A percentile compares a stretch with the other conserved stretches of the same genome.
Conservation (phyloP, 305 asterid genomes). For the Solanum hybrid region DNA sequence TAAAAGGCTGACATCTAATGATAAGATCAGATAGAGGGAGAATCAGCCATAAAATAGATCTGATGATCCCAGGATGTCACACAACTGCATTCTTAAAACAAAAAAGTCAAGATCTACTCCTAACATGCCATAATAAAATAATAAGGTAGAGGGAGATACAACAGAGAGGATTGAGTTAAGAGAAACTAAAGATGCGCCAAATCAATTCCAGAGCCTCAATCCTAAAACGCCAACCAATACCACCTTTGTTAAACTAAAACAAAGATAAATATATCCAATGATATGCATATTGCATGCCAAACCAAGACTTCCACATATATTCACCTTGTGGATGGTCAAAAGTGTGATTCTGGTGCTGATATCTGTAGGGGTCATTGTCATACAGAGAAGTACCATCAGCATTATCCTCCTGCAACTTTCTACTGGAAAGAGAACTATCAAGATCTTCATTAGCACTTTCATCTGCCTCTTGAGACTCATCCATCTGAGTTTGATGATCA, state of each 20-base stretch:
- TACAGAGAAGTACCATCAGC: conserved; percentile 40
- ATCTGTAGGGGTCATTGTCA: conserved; percentile 46
- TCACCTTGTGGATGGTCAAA: conserved; percentile 51
- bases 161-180: not conserved
- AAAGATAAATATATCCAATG: not conserved
- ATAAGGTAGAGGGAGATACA: not conserved
- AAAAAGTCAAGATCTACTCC: not conserved
- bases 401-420: conserved; percentile 45
- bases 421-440: conserved; percentile 35
- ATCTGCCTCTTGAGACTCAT: conserved; percentile 41
- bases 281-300: not conserved
- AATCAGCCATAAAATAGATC: not conserved
- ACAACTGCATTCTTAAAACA: not conserved
- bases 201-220: not conserved
- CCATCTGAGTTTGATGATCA: conserved; percentile 31
- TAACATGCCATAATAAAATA: not conserved
- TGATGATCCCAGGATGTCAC: not conserved
- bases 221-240: not conserved
- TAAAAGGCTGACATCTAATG: not conserved
- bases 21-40: not conserved
- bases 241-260: not conserved
- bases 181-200: not conserved
- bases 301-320: conserved; percentile 4
- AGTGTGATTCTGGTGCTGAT: conserved; percentile 38
- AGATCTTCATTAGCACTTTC: conserved; percentile 37